Evolutionary conservation across 768 basidiomycete species (phyloP).

Genomic region (Agaricus sinodeliciosus): DNA sequence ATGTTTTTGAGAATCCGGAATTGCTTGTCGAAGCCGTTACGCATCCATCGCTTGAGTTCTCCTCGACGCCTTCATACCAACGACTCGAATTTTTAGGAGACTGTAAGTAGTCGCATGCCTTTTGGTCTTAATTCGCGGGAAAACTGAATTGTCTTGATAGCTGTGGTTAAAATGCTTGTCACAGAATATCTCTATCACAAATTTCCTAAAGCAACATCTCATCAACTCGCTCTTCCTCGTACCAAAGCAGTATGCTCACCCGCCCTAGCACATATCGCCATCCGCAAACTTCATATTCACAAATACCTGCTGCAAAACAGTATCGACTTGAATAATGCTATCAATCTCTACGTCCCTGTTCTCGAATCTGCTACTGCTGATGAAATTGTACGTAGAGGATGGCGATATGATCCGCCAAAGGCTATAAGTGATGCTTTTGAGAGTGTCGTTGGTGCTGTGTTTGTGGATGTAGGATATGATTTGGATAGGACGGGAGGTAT

Average conservation of each 20-base stretch:
- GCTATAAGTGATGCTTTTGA: constrained; percentile 81
- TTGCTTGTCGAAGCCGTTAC: constrained; percentile 77
- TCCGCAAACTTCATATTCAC: constrained; percentile 62
- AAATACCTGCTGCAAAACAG: constrained; percentile 65
- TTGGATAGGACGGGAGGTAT: constrained; percentile 61
- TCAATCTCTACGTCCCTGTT: constrained; percentile 52
- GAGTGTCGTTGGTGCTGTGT: constrained; percentile 75
- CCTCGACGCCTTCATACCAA: constrained; percentile 63
- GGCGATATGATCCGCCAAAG: constrained; percentile 86
- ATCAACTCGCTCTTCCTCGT: constrained; percentile 67
- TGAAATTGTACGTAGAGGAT: constrained; percentile 62
- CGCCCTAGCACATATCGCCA: constrained; percentile 63
- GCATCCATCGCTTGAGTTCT: constrained; percentile 66
- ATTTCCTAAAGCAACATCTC: constrained; percentile 67
- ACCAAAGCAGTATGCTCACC: constrained; percentile 68
- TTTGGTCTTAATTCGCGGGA: constrained; percentile 1
- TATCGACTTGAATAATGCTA: constrained; percentile 57
- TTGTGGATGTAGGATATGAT: constrained; percentile 74
- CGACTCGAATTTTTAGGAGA: constrained; percentile 88
- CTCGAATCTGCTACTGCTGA: constrained; percentile 48
- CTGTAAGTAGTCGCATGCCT: constrained; percentile 39
- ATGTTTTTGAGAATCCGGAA: constrained; percentile 56
- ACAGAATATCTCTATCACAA: constrained; percentile 64
- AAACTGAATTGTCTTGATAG: constrained; percentile 29
- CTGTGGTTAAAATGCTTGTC: constrained; percentile 66